Evolutionary conservation across 2,329 filamentous ascomycete species (phyloP).

Genomic region (Tetracladium maxilliforme): DNA sequence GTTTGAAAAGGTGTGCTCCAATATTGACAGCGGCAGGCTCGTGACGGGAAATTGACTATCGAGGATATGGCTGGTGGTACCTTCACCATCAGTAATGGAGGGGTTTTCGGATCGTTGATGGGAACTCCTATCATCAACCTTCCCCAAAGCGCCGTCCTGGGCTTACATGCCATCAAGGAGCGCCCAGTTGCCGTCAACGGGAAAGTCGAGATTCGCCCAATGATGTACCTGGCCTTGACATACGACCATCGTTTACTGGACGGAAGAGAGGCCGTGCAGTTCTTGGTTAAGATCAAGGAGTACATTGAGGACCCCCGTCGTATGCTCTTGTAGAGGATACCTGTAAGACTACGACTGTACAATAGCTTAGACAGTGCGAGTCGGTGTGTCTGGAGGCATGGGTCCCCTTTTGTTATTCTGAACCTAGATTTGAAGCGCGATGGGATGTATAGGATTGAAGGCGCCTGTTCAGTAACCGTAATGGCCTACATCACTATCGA

Average conservation of each 20-base stretch:
- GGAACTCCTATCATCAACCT: slow-evolving; percentile 98
- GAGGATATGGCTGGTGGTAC: slow-evolving; percentile 98
- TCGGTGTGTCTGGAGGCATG: no score
- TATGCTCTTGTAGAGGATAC: slow-evolving; percentile 66
- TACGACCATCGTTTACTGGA: slow-evolving; percentile 96
- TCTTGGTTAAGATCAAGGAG: slow-evolving; percentile 94
- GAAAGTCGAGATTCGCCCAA: slow-evolving; percentile 91
- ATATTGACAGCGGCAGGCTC: slow-evolving; percentile 59
- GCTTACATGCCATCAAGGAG: slow-evolving; percentile 94
- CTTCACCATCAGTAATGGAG: slow-evolving; percentile 95
- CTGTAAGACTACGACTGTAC: no score
- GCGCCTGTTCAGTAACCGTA: no score
- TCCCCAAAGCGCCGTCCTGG: slow-evolving; percentile 81
- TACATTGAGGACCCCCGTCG: slow-evolving; percentile 90
- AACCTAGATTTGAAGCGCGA: no score
- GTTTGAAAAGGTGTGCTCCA: no score
- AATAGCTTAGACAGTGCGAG: slow-evolving; percentile 1
- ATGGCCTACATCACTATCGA: no score
- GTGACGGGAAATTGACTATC: slow-evolving; percentile 91
- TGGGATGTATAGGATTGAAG: no score
- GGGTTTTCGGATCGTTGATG: slow-evolving; percentile 94
- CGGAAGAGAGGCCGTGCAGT: slow-evolving; percentile 88
- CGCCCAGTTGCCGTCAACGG: slow-evolving; percentile 80
- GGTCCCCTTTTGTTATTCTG: no score
- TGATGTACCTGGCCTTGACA: slow-evolving; percentile 98